Evolutionary conservation across 306 rosid genomes (phyloP).

Genomic region (Cucurbita maxima): DNA sequence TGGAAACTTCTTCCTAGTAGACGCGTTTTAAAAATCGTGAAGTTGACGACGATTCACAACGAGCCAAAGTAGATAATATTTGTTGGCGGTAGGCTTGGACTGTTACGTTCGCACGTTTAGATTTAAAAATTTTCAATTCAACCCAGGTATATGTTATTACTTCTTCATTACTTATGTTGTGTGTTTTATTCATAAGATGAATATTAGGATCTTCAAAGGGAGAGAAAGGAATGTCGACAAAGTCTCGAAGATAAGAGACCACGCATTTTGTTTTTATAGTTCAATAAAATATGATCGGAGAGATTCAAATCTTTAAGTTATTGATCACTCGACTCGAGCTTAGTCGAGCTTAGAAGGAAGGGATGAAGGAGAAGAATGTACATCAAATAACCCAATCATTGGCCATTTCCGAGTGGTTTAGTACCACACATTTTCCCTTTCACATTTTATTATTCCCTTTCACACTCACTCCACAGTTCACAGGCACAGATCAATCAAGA

Average conservation of each 20-base stretch:
- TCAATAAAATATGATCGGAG: too few relatives aligned
- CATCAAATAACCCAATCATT: not conserved
- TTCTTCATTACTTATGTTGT: not conserved
- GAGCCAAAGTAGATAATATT: too few relatives aligned
- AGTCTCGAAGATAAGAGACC: constrained; percentile 36
- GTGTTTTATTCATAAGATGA: not conserved
- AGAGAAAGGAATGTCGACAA: constrained; percentile 28
- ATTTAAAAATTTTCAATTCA: not conserved
- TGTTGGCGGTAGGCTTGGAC: too few relatives aligned
- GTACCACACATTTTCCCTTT: not conserved
- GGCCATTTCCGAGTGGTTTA: not conserved
- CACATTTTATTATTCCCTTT: not conserved
- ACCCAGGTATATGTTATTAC: not conserved
- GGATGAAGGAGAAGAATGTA: not conserved
- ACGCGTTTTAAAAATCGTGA: too few relatives aligned
- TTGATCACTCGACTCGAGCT: too few relatives aligned
- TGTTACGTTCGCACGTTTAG: not conserved
- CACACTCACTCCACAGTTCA: not conserved
- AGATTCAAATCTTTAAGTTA: too few relatives aligned
- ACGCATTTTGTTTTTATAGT: constrained; percentile 21
- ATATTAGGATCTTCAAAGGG: constrained; percentile 36
- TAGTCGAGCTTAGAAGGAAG: not conserved
- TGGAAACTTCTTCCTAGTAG: too few relatives aligned
- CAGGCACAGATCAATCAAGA: not conserved
- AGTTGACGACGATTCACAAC: too few relatives aligned